Evolutionary conservation across 73 alveolate species (phyloP).

Genomic region (Paramecium primaurelia): DNA sequence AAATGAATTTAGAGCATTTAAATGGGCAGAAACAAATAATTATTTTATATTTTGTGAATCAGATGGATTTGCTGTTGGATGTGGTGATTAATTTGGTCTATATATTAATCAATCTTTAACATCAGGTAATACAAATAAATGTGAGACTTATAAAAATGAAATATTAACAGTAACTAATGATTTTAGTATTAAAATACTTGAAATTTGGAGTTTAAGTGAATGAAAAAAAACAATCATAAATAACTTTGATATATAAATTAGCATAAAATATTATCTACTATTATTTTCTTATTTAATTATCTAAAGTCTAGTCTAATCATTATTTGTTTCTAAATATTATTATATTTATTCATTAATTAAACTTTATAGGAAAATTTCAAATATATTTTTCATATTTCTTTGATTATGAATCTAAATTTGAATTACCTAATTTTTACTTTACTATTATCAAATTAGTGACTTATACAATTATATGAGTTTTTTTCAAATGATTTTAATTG

Average conservation of each 20-base stretch:
- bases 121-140: constrained; percentile 28
- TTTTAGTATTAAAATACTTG: not conserved
- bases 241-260: not conserved
- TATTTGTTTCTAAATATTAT: not conserved
- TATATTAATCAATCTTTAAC: not conserved
- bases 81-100: constrained; percentile 55
- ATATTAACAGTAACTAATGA: not conserved
- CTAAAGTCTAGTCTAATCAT: not conserved
- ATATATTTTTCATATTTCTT: not conserved
- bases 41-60: constrained; percentile 36
- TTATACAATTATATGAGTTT: not conserved
- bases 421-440: not conserved
- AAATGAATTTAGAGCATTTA: not conserved
- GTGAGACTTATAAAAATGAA: constrained; percentile 52
- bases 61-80: constrained; percentile 61
- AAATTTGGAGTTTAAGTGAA: constrained; percentile 40
- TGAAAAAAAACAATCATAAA: not conserved
- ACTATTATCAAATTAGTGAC: not conserved
- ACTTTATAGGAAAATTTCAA: not conserved
- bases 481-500: not conserved
- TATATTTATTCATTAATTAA: too few relatives aligned
- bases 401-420: not conserved
- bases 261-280: not conserved
- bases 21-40: constrained; percentile 3
- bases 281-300: not conserved